Percentiles rank a stretch among this genome's conserved stretches.
phyloP scores from a whole-genome alignment of 75 land plant genomes.

The Cunninghamia lanceolata region DNA sequence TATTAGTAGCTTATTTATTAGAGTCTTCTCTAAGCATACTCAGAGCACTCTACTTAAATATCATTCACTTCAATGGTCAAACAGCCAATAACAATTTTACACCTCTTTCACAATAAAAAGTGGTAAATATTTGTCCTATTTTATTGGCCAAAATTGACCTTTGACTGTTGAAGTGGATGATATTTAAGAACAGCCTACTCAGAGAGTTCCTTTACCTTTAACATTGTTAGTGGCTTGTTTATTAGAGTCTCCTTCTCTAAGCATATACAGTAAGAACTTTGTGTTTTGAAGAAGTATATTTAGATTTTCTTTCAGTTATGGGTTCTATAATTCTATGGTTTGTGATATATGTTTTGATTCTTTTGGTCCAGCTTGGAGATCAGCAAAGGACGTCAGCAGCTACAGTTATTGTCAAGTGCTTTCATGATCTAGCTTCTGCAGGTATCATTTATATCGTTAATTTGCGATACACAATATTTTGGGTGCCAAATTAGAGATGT shows the following conservation, averaged over 20 bases:
- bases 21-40: neutral
- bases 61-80: no score
- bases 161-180: no score
- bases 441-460: slow-evolving; percentile 11
- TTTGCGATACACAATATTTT: neutral
- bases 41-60: no score
- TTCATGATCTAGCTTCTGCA: slow-evolving; percentile 72
- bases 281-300: neutral
- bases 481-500: neutral
- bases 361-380: slow-evolving; percentile 21
- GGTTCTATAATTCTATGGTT: neutral
- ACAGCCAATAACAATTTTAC: no score
- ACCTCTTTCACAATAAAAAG: no score
- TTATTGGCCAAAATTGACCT: no score
- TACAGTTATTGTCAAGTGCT: slow-evolving; percentile 64
- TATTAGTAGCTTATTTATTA: neutral
- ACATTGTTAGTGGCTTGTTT: no score
- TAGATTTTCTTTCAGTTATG: neutral
- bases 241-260: neutral
- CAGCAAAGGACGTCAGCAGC: slow-evolving; percentile 54
- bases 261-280: neutral
- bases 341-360: neutral
- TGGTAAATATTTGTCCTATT: no score
- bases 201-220: no score
- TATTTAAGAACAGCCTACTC: no score